These are phyloP conservation scores for Leccinum pallidistipes DNA, from an alignment of 1,284 basidiomycete species.

Conservation along the genomic window DNA sequence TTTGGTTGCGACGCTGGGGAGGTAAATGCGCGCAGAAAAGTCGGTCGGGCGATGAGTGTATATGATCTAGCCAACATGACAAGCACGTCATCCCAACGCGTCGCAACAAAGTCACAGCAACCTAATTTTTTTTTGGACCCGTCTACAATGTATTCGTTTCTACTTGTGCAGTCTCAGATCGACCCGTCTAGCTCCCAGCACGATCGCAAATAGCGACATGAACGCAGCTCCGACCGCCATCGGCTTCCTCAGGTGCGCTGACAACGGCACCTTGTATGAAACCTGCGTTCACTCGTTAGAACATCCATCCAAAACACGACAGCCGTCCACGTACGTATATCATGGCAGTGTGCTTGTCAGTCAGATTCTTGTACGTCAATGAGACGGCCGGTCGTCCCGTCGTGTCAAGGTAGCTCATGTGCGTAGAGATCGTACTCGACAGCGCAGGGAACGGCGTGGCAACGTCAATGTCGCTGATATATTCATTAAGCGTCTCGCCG, in stretches of 20 bases:
- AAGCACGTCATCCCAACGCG: slow-evolving; percentile 11
- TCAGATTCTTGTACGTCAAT: too few relatives aligned
- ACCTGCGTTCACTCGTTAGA: slow-evolving; percentile 54
- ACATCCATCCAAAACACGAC: slow-evolving; percentile 6
- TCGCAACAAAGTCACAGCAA: not conserved
- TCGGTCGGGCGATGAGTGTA: not conserved
- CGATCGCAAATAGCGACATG: slow-evolving; percentile 62
- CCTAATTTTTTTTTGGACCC: slow-evolving; percentile 28
- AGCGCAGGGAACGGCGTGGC: slow-evolving; percentile 77
- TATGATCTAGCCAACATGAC: slow-evolving; percentile 22
- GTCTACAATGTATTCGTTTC: slow-evolving; percentile 24
- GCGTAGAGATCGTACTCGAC: slow-evolving; percentile 57
- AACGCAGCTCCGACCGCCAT: slow-evolving; percentile 70
- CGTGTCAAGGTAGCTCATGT: slow-evolving; percentile 93
- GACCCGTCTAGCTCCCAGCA: slow-evolving; percentile 60
- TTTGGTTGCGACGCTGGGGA: not conserved
- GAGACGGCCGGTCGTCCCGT: slow-evolving; percentile 77
- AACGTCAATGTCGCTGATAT: slow-evolving; percentile 71
- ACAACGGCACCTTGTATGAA: slow-evolving; percentile 77
- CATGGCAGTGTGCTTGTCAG: too few relatives aligned
- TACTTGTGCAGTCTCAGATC: slow-evolving; percentile 60
- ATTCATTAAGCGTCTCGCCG: slow-evolving; percentile 6
- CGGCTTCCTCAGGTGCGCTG: slow-evolving; percentile 83
- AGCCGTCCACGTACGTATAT: not conserved
- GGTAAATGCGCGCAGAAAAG: slow-evolving; percentile 11